Percentiles rank a stretch among this genome's conserved stretches.
phyloP scores from a whole-genome alignment of 2,329 filamentous ascomycete genomes.

The Penicillium thymicola region DNA sequence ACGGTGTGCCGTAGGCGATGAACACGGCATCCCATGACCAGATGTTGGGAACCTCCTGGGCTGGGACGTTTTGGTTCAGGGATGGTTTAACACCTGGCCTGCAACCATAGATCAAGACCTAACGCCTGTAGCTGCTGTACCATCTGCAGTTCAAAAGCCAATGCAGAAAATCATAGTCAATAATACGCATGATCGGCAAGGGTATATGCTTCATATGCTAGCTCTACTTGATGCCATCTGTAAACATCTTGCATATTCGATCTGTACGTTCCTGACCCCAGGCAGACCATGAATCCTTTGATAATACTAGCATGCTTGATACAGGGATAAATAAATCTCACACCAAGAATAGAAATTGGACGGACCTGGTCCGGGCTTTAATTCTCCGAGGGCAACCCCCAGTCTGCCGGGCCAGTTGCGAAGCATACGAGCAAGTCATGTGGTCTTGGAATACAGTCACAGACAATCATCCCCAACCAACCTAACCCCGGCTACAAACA shows the following conservation, averaged over 20 bases:
- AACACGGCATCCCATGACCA: neutral
- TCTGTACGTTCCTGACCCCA: neutral
- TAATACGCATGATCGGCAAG: constrained; percentile 3
- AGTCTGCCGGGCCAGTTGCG: constrained; percentile 14
- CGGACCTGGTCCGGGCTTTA: constrained; percentile 10
- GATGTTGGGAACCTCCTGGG: neutral
- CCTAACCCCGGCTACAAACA: neutral
- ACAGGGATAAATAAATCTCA: neutral
- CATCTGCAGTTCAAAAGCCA: constrained; percentile 12
- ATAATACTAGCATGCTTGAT: neutral
- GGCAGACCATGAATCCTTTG: neutral
- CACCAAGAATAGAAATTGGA: neutral
- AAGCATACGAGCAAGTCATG: constrained; percentile 19
- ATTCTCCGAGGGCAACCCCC: constrained; percentile 16
- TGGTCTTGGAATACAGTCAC: constrained; percentile 10
- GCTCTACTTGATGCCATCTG: neutral
- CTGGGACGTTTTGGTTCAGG: neutral
- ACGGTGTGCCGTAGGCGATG: neutral
- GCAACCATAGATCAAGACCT: neutral
- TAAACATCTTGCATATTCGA: neutral
- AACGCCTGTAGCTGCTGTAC: constrained; percentile 13
- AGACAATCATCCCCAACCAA: neutral
- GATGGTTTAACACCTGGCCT: neutral
- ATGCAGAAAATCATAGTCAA: constrained; percentile 10
- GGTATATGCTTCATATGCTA: constrained; percentile 1